Evolutionary conservation across 2,329 filamentous ascomycete species (phyloP).

Genomic region (Pseudogymnoascus sp.): DNA sequence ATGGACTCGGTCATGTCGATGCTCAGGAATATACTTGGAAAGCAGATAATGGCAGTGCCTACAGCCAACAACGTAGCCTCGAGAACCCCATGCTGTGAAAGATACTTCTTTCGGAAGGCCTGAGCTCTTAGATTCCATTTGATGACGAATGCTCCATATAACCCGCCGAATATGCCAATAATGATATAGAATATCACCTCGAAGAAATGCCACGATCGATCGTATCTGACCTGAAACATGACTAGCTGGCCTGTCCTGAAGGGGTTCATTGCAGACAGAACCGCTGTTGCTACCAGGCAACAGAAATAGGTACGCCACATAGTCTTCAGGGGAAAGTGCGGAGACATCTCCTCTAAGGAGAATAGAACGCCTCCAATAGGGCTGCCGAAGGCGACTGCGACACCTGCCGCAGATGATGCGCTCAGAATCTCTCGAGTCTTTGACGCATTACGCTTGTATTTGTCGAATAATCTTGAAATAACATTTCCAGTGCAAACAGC

Average conservation of each 20-base stretch:
- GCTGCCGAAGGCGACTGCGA: constrained; percentile 93
- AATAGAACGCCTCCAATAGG: constrained; percentile 96
- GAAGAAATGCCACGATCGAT: constrained; percentile 96
- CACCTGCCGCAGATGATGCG: constrained; percentile 87
- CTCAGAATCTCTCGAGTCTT: constrained; percentile 94
- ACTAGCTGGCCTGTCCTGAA: constrained; percentile 95
- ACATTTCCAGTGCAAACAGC: constrained; percentile 97
- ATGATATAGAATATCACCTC: constrained; percentile 88
- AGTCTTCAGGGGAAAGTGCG: constrained; percentile 91
- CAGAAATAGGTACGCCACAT: constrained; percentile 99
- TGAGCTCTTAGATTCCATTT: constrained; percentile 93
- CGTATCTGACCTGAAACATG: constrained; percentile 98
- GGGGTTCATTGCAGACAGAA: constrained; percentile 91
- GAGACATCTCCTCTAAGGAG: constrained; percentile 96
- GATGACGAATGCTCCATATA: constrained; percentile 95
- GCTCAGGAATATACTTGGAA: constrained; percentile 87
- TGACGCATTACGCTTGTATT: constrained; percentile 84
- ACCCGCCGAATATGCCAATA: constrained; percentile 83
- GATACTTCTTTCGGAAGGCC: constrained; percentile 88
- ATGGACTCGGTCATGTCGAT: constrained; percentile 99
- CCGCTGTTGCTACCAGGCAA: constrained; percentile 86
- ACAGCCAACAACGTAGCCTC: constrained; percentile 80
- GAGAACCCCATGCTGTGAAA: constrained; percentile 73
- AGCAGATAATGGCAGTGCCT: constrained; percentile 85
- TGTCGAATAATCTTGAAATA: constrained; percentile 84